Conservation (phyloP, 2,329 filamentous ascomycete species). For the Dothistroma pini region DNA sequence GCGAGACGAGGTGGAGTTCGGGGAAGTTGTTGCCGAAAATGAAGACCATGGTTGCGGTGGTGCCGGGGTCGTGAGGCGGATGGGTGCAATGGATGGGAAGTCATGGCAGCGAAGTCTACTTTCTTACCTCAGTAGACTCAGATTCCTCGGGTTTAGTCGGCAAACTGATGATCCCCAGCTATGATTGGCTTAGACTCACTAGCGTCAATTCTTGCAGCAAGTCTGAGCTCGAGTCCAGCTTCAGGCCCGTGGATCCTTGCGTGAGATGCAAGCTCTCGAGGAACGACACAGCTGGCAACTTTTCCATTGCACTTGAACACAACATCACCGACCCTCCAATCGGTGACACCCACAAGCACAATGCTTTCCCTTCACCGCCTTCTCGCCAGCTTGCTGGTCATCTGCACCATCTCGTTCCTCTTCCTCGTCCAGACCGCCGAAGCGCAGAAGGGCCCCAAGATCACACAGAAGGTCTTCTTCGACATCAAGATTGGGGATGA, state of each 20-base stretch:
- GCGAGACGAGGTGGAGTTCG: slow-evolving; percentile 69
- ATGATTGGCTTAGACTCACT: too few species aligned
- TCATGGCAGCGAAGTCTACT: too few species aligned
- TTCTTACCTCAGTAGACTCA: too few species aligned
- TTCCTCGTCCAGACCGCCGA: slow-evolving; percentile 72
- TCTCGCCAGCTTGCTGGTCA: slow-evolving; percentile 67
- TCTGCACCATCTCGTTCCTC: slow-evolving; percentile 70
- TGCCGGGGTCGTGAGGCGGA: not conserved
- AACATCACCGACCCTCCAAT: not conserved
- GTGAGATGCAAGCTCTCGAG: not conserved
- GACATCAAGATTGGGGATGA: slow-evolving; percentile 76
- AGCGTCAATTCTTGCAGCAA: too few species aligned
- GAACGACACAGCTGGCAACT: not conserved
- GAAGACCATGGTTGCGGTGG: slow-evolving; percentile 45
- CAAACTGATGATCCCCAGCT: too few species aligned
- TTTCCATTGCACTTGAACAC: slow-evolving; percentile 6
- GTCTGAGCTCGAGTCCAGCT: not conserved
- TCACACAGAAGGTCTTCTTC: slow-evolving; percentile 64
- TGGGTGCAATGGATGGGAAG: not conserved
- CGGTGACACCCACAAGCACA: slow-evolving; percentile 34
- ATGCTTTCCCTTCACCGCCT: slow-evolving; percentile 75
- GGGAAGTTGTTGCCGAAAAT: slow-evolving; percentile 83
- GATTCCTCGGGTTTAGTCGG: too few species aligned
- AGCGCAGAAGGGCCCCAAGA: slow-evolving; percentile 70
- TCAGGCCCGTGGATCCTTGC: not conserved